Base-by-base conservation (phyloP, 352 stramenopile species). In the Globisporangium spinosum region DNA sequence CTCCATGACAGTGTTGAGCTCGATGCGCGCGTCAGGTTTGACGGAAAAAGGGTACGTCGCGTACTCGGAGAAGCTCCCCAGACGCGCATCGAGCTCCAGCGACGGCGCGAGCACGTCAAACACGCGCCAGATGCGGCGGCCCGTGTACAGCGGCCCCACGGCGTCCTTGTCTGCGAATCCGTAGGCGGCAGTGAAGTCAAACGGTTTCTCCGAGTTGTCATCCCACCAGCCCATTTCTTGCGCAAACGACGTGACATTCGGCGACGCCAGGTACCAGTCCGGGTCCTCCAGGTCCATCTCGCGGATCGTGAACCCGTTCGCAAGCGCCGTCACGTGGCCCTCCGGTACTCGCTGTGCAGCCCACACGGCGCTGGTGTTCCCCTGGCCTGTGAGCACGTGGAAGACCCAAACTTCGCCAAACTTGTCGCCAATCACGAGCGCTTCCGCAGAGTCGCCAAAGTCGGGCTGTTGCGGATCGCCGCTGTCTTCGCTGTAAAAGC, bases 231-330 rank as follows among this genome's bases (percentile, higher is more conserved):
- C 80, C 69, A 87, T 89, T 10, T 90, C 75, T 59, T 87, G 67
- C 0, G 89, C 89, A 55, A 97, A 86, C 34, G 71, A 72, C 49
- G 82, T 77, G 51, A 97, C 72, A 70, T 93, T 97, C 10, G 74
- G 53, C 47, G 84, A 95, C 54, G 87, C 89, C 38, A 97, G 54
- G 69, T 91, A 97, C 47, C 84, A 77, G 55, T 93, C 78, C 20
- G 73, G 63, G 65, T 97, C 77, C 29, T 76, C 58, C 10, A 81
- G 73, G 72, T 89, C 65, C 55, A 97, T 81, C 61, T 94, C 70
- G 25, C 89, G 82, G 71, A 98, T 97, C 35, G 93, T 77, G 73
- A 97, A 98, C 62, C 89, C 83, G 65, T 98, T 98, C 0, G 92
- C 89, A 43, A 98, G 79, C 10, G 92, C 86, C 2, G 89, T 76